These are phyloP conservation scores for Curvularia sp. DNA, from an alignment of 2,329 filamentous ascomycete genomes.

Conservation along the genomic window DNA sequence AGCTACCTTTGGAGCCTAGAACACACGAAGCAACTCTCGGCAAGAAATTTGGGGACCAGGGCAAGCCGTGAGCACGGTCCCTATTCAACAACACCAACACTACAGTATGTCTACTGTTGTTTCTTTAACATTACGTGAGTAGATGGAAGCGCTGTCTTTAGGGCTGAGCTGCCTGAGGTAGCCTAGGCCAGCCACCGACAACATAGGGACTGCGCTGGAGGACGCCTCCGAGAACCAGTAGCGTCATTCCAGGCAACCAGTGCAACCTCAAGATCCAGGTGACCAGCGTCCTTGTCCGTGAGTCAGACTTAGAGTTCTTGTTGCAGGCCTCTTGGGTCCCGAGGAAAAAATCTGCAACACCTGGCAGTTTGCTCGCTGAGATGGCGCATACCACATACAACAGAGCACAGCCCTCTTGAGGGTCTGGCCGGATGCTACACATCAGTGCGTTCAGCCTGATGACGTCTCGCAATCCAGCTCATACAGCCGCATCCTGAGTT, in stretches of 20 bases:
- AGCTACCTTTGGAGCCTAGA: background rate
- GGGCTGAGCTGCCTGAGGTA: background rate
- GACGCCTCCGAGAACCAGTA: background rate
- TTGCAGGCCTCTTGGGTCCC: background rate
- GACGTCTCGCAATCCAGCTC: background rate
- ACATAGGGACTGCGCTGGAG: background rate
- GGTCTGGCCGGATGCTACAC: background rate
- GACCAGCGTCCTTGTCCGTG: background rate
- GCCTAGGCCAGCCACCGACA: background rate
- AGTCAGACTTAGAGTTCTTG: background rate
- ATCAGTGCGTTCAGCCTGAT: background rate
- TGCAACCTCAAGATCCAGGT: slow-evolving; percentile 2
- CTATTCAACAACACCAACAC: background rate
- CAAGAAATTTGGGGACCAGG: background rate
- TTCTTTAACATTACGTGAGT: background rate
- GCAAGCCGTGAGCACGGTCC: background rate
- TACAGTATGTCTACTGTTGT: no score
- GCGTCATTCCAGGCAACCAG: slow-evolving; percentile 4
- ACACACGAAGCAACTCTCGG: background rate
- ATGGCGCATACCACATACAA: background rate
- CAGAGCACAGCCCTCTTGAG: slow-evolving; percentile 5
- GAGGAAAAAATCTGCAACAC: background rate
- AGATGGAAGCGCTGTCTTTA: background rate
- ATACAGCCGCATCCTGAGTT: background rate
- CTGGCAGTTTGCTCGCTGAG: background rate